Evolutionary conservation across 2,329 filamentous ascomycete genomes (phyloP).

Genomic region (Volutella citrinella): DNA sequence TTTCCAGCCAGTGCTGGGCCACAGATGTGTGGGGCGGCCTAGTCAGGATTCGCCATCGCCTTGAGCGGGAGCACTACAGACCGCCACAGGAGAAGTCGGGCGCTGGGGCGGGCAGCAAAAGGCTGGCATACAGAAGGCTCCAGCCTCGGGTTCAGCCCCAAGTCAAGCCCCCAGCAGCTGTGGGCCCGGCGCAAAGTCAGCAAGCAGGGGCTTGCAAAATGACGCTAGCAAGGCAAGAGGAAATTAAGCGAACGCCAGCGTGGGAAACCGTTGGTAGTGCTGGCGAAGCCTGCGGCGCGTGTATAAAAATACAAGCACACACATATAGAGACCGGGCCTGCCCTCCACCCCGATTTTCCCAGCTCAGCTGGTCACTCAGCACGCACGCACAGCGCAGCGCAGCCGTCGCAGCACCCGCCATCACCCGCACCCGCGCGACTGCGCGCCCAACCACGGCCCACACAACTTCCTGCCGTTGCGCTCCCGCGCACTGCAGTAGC

Average conservation of each 20-base stretch:
- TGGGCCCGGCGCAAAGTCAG: constrained; percentile 17
- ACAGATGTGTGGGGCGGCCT: background rate
- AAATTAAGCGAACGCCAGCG: constrained; percentile 35
- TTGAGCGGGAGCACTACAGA: too few species aligned
- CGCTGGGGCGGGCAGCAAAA: too few species aligned
- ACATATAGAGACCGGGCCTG: constrained; percentile 43
- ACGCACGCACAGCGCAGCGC: constrained; percentile 18
- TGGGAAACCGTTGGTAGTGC: constrained; percentile 33
- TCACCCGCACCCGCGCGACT: constrained; percentile 19
- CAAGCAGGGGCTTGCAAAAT: constrained; percentile 17
- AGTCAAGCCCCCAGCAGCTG: constrained; percentile 10
- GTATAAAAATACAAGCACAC: constrained; percentile 45
- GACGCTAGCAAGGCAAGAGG: constrained; percentile 33
- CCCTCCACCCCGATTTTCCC: constrained; percentile 41
- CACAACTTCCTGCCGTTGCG: too few species aligned
- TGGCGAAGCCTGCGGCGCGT: constrained; percentile 30
- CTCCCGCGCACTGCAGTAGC: too few species aligned
- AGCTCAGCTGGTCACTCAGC: constrained; percentile 25
- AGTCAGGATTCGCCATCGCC: background rate
- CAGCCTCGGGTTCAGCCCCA: constrained; percentile 9
- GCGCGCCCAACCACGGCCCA: too few species aligned
- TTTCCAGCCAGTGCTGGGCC: background rate
- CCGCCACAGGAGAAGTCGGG: too few species aligned
- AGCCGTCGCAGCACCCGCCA: constrained; percentile 15
- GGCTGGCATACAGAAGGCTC: too few species aligned